A percentile compares a stretch with the other conserved stretches of the same genome.
Evolutionary conservation across 352 stramenopile species (phyloP).

Genomic region (Globisporangium paroecandrum): DNA sequence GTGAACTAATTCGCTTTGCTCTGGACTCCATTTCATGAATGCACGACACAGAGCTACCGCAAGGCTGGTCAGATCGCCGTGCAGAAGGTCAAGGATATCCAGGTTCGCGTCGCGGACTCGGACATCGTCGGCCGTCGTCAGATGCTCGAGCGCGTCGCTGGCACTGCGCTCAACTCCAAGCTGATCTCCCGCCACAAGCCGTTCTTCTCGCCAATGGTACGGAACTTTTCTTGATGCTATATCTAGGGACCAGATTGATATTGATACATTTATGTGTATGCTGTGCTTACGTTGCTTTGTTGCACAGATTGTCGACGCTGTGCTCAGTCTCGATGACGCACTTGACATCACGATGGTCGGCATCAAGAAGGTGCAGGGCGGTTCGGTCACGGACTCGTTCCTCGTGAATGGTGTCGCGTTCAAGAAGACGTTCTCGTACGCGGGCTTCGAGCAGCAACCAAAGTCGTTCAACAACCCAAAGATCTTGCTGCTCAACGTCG

Average conservation of each 20-base stretch:
- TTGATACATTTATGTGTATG: neutral
- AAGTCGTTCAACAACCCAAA: conserved; percentile 97
- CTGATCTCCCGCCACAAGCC: conserved; percentile 96
- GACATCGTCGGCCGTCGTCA: conserved; percentile 73
- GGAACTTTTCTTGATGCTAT: neutral
- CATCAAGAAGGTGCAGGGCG: conserved; percentile 98
- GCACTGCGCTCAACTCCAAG: conserved; percentile 98
- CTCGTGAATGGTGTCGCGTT: conserved; percentile 98
- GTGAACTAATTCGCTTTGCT: conserved; percentile 3
- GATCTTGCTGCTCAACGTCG: conserved; percentile 97
- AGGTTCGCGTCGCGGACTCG: conserved; percentile 80
- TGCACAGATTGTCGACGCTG: conserved; percentile 90
- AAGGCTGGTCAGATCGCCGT: conserved; percentile 83
- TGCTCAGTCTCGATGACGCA: conserved; percentile 90
- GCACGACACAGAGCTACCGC: conserved; percentile 57
- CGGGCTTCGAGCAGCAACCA: conserved; percentile 99
- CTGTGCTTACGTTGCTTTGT: neutral
- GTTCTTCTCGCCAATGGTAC: conserved; percentile 97
- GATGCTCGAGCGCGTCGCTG: conserved; percentile 91
- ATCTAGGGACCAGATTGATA: neutral
- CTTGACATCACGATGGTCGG: conserved; percentile 92
- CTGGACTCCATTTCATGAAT: neutral
- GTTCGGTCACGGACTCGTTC: conserved; percentile 97
- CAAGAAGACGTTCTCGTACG: conserved; percentile 99
- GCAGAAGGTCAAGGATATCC: conserved; percentile 81